A percentile compares a stretch with the other conserved stretches of the same genome.
phyloP scores from a whole-genome alignment of 805 yeast genomes.

The Candida easanensis region DNA sequence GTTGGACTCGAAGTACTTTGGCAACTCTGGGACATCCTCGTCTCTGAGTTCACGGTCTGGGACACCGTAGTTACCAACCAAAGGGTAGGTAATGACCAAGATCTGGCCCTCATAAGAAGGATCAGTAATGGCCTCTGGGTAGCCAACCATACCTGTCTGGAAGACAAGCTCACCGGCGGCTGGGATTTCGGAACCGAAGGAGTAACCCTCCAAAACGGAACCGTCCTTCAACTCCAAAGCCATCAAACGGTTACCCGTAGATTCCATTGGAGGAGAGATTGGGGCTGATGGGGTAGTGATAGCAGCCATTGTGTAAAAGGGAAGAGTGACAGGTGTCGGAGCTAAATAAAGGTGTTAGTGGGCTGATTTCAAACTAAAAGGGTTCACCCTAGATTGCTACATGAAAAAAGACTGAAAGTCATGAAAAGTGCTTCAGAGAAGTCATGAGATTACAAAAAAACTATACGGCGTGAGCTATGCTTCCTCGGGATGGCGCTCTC shows the following conservation, averaged over 20 bases:
- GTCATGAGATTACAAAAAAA: constrained; percentile 13
- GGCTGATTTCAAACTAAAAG: constrained; percentile 8
- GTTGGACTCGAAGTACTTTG: constrained; percentile 90
- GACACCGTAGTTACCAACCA: constrained; percentile 98
- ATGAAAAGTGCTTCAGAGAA: constrained; percentile 5
- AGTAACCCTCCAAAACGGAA: constrained; percentile 84
- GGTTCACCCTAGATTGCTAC: constrained; percentile 9
- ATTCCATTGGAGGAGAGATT: constrained; percentile 85
- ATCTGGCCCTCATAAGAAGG: constrained; percentile 98
- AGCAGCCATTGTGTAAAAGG: constrained; percentile 13
- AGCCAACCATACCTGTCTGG: constrained; percentile 99
- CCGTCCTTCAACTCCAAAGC: constrained; percentile 90
- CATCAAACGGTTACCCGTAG: constrained; percentile 78
- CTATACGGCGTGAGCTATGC: not conserved
- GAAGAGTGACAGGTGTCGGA: constrained; percentile 13
- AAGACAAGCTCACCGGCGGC: constrained; percentile 97
- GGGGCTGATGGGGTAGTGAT: constrained; percentile 62
- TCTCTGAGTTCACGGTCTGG: constrained; percentile 82
- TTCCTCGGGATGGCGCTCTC: not conserved
- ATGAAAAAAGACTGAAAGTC: constrained; percentile 3
- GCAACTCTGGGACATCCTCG: constrained; percentile 70
- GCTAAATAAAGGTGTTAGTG: constrained; percentile 9
- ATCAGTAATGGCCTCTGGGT: constrained; percentile 96
- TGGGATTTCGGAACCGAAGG: constrained; percentile 89
- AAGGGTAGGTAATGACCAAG: constrained; percentile 91